Evolutionary conservation across 2,329 filamentous ascomycete genomes (phyloP).

Genomic region (Alternaria tenuissima): DNA sequence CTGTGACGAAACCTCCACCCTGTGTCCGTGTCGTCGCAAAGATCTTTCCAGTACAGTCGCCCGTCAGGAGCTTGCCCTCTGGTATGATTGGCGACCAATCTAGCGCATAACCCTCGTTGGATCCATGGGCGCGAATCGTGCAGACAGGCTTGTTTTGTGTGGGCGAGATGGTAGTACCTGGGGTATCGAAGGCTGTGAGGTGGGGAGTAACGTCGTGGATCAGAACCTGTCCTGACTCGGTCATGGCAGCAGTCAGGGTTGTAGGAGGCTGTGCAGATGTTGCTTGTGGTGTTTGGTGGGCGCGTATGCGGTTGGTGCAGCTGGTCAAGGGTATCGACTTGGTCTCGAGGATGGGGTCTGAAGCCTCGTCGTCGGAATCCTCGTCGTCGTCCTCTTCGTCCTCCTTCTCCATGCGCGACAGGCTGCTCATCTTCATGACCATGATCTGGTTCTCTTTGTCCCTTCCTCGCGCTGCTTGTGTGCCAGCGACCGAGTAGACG

Average conservation of each 20-base stretch:
- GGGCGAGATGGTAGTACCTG: conserved; percentile 79
- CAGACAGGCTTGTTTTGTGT: conserved; percentile 88
- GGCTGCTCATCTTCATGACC: conserved; percentile 93
- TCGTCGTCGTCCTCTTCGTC: conserved; percentile 72
- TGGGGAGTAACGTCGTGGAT: conserved; percentile 96
- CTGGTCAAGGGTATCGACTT: conserved; percentile 85
- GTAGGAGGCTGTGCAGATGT: conserved; percentile 76
- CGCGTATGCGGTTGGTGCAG: conserved; percentile 92
- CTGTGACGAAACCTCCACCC: conserved; percentile 88
- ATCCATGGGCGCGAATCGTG: conserved; percentile 89
- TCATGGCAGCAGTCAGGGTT: conserved; percentile 90
- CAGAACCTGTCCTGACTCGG: conserved; percentile 84
- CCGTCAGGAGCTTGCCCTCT: conserved; percentile 85
- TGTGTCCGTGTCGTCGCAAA: conserved; percentile 87
- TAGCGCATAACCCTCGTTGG: conserved; percentile 88
- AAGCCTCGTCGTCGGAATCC: conserved; percentile 72
- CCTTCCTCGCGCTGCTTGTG: conserved; percentile 80
- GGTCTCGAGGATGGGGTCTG: conserved; percentile 93
- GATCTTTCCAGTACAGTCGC: conserved; percentile 89
- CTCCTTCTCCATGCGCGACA: conserved; percentile 86
- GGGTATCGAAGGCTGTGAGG: conserved; percentile 86
- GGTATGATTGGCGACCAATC: conserved; percentile 90
- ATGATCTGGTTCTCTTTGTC: conserved; percentile 91
- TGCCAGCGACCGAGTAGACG: conserved; percentile 93
- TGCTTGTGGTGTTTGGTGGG: conserved; percentile 77